These are phyloP conservation scores for Sordariomycetes sp. DNA, from an alignment of 2,329 filamentous ascomycete species.

Conservation along the genomic window DNA sequence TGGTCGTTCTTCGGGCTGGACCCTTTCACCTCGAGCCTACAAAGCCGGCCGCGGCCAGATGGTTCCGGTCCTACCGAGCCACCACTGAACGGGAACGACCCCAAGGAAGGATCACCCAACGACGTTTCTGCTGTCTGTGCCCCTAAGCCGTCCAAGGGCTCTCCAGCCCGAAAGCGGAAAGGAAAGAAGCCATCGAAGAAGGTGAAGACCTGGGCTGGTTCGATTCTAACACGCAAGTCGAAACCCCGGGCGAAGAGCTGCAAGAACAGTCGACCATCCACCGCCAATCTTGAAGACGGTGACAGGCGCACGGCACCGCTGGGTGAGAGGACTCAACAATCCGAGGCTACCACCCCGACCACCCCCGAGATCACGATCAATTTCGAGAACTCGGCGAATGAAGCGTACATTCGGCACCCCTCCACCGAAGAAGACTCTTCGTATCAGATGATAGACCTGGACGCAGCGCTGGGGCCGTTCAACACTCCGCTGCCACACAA, in stretches of 20 bases:
- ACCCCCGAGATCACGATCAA: slow-evolving; percentile 1
- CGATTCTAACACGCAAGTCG: slow-evolving; percentile 53
- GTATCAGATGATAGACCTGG: slow-evolving; percentile 82
- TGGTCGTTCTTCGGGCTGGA: slow-evolving; percentile 57
- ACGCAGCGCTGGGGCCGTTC: slow-evolving; percentile 86
- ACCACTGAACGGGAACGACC: slow-evolving; percentile 12
- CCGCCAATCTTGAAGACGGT: neutral
- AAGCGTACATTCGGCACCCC: slow-evolving; percentile 6
- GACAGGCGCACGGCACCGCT: neutral
- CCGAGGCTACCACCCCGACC: neutral
- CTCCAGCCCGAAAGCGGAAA: slow-evolving; percentile 15
- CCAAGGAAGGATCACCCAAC: neutral
- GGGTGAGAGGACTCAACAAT: neutral
- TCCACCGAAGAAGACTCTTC: slow-evolving; percentile 50
- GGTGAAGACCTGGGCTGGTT: slow-evolving; percentile 63
- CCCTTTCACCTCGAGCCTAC: slow-evolving; percentile 26
- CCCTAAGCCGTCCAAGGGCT: neutral
- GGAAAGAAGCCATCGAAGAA: slow-evolving; percentile 44
- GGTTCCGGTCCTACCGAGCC: slow-evolving; percentile 36
- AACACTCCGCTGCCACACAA: slow-evolving; percentile 63
- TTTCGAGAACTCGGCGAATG: slow-evolving; percentile 13
- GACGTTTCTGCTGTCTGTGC: neutral
- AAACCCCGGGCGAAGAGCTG: slow-evolving; percentile 32
- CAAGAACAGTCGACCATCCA: neutral
- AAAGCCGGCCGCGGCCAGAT: slow-evolving; percentile 23